Base-by-base conservation (phyloP, 2,329 filamentous ascomycete species). In the Alternaria triticimaculans region DNA sequence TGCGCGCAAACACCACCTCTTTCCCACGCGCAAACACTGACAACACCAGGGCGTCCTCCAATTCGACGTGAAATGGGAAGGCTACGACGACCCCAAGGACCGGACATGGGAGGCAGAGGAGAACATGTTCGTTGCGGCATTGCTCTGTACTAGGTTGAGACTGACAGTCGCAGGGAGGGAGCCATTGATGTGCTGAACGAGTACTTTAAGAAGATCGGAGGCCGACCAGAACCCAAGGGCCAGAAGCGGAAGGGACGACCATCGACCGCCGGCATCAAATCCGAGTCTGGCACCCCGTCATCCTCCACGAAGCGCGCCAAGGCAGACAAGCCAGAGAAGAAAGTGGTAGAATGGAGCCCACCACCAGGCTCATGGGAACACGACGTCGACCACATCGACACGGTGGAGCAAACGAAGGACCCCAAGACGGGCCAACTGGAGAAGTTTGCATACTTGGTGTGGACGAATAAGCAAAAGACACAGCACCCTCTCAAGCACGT, bases 21-120 rank as follows among this genome's bases (percentile, higher is more conserved):
- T 30, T 15, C 2, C 57, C 49, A 43, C 15, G 28, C 30, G n/a
- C 37, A 54, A 23, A 49, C 33, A 58, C 67, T 73, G 21, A 72
- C 51, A 25, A 18, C 14, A 26, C 10, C 53, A 75, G 72, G 72
- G 72, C 62, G 56, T 56, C 10, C 60, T 76, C 0, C 84, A 85
- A 50, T 94, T 91, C 73, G 85, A 90, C 55, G 91, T 96, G 37
- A 94, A 95, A 73, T 96, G 92, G 92, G 88, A 92, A 67, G 92
- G 92, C 4, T 96, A 90, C 65, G 87, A 92, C 0, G 87, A 89
- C 65, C 88, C 89, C 65, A 78, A 82, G 0, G 92, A 96, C 69
- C 81, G 87, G 72, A 96, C 92, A 0, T 95, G 92, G 92, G 92
- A 96, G 76, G 89, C 91, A 0, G 89, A 92, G 71, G 87, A 88